Evolutionary conservation across 345 rosid genomes (phyloP).

Genomic region (Rubroshorea leprosula): DNA sequence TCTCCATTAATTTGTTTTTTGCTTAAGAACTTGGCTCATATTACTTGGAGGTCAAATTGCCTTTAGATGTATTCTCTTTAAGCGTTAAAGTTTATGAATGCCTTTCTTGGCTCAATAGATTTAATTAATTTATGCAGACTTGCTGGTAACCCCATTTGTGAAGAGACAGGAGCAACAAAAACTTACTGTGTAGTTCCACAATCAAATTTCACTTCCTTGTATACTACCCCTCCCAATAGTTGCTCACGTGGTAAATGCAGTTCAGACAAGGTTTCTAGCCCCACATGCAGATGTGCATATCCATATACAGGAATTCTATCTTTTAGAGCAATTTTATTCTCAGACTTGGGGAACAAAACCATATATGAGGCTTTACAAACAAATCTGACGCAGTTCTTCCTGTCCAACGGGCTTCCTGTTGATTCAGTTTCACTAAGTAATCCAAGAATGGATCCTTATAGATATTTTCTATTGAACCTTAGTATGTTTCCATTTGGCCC

Average conservation of each 20-base stretch:
- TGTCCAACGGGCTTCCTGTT: conserved; percentile 42
- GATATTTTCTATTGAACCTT: conserved; percentile 41
- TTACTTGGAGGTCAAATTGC: too few species aligned
- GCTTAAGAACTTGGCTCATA: not conserved
- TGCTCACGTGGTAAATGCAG: conserved; percentile 38
- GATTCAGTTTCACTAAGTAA: conserved; percentile 51
- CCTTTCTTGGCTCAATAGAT: too few species aligned
- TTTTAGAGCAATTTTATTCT: conserved; percentile 67
- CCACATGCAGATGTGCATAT: conserved; percentile 54
- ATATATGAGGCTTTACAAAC: conserved; percentile 31
- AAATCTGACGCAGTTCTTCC: conserved; percentile 22
- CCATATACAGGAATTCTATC: conserved; percentile 57
- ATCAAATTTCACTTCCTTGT: conserved; percentile 25
- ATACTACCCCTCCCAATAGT: conserved; percentile 34
- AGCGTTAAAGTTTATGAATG: too few species aligned
- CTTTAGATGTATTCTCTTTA: too few species aligned
- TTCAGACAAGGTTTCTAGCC: conserved; percentile 39
- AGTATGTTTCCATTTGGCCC: conserved; percentile 44
- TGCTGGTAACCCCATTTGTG: conserved; percentile 56
- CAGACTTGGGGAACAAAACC: conserved; percentile 37
- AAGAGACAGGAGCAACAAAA: conserved; percentile 24
- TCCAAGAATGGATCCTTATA: conserved; percentile 40
- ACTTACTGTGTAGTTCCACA: conserved; percentile 36
- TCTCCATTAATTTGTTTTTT: not conserved
- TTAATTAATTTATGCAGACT: too few species aligned